phyloP scores from a whole-genome alignment of 1,284 basidiomycete species.

The Calocybe gambosa region DNA sequence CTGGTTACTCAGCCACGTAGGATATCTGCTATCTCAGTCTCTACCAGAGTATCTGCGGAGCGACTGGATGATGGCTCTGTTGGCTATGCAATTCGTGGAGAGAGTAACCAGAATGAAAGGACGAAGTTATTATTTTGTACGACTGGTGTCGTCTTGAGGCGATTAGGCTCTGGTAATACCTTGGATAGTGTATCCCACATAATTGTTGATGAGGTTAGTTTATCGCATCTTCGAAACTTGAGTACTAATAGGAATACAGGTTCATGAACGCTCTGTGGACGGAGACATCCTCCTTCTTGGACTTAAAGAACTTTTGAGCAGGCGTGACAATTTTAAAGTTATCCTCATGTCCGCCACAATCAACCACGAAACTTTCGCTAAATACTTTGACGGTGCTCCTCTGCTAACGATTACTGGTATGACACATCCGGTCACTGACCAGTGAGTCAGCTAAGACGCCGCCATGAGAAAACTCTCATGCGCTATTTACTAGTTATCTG shows the following conservation, averaged over 20 bases:
- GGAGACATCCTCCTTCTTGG: slow-evolving; percentile 89
- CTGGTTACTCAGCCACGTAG: slow-evolving; percentile 89
- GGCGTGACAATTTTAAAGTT: slow-evolving; percentile 75
- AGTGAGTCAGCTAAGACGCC: slow-evolving; percentile 35
- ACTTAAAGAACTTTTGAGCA: slow-evolving; percentile 67
- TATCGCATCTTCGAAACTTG: neutral
- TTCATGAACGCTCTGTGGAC: slow-evolving; percentile 88
- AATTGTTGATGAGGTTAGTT: slow-evolving; percentile 80
- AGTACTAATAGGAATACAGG: slow-evolving; percentile 35
- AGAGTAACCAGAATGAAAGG: slow-evolving; percentile 59
- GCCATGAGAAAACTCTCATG: neutral
- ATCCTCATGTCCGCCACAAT: slow-evolving; percentile 87
- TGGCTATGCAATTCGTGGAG: slow-evolving; percentile 90
- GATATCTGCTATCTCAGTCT: slow-evolving; percentile 87
- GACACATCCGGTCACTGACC: slow-evolving; percentile 74
- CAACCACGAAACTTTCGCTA: slow-evolving; percentile 77
- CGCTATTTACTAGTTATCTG: slow-evolving; percentile 53
- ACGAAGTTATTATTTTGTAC: slow-evolving; percentile 89
- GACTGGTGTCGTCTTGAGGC: slow-evolving; percentile 84
- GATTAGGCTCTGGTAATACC: slow-evolving; percentile 71
- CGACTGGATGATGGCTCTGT: slow-evolving; percentile 80
- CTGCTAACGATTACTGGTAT: slow-evolving; percentile 82
- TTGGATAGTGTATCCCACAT: slow-evolving; percentile 77
- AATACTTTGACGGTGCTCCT: slow-evolving; percentile 80
- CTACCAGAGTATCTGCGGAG: slow-evolving; percentile 83